These are phyloP conservation scores for Fusarium sp. DNA, from an alignment of 2,329 filamentous ascomycete species.

Conservation along the genomic window DNA sequence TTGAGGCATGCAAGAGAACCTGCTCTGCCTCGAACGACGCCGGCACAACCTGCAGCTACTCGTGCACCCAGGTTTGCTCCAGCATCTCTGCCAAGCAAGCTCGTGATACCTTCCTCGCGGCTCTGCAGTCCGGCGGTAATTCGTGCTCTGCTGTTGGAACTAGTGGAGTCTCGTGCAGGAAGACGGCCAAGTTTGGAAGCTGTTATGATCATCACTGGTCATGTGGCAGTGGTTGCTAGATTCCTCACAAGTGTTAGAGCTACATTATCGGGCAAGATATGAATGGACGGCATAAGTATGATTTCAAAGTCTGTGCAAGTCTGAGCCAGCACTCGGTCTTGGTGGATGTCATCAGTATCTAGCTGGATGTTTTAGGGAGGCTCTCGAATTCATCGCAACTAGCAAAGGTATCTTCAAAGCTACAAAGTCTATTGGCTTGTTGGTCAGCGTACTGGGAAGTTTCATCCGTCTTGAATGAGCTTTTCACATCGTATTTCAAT, in stretches of 20 bases:
- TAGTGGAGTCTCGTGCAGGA: background rate
- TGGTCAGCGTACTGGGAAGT: accelerated
- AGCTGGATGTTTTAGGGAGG: accelerated
- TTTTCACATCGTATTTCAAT: background rate
- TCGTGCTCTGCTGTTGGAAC: constrained; percentile 3
- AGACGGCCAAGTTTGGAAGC: constrained; percentile 1
- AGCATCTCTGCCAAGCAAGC: background rate
- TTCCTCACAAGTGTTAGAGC: accelerated
- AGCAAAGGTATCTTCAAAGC: accelerated
- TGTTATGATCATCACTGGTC: constrained; percentile 7
- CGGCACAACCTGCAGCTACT: background rate
- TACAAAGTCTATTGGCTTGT: accelerated
- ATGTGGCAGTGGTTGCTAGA: background rate
- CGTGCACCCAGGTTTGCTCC: background rate
- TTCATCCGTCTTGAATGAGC: accelerated
- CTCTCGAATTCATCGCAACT: accelerated
- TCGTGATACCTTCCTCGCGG: constrained; percentile 1
- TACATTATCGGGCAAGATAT: accelerated
- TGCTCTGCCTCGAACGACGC: background rate
- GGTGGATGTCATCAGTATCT: background rate
- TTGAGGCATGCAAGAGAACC: constrained; percentile 3
- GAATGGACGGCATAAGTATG: too few relatives aligned
- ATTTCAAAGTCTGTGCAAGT: background rate
- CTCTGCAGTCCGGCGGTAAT: background rate
- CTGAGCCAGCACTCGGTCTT: too few relatives aligned